These are phyloP conservation scores for Yarrowia sp. DNA, from an alignment of 805 yeast genomes.

Conservation along the genomic window DNA sequence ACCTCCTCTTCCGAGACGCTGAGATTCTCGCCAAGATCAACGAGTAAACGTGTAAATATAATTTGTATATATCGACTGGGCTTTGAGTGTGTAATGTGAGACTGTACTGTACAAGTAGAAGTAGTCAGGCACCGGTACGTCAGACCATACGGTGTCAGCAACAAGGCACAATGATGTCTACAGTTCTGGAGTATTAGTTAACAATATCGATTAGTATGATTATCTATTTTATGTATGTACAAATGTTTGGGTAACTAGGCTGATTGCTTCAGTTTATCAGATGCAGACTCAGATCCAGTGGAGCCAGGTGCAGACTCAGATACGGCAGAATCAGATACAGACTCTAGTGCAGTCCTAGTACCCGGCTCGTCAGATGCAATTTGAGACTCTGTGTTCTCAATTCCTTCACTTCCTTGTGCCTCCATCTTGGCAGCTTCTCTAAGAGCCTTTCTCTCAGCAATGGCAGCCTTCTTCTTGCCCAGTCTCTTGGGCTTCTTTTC, in stretches of 20 bases:
- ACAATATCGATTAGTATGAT: too few species aligned
- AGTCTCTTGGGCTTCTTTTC: background rate
- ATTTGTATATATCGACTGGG: slow-evolving; percentile 4
- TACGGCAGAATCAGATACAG: background rate
- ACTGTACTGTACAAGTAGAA: too few species aligned
- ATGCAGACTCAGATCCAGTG: too few species aligned
- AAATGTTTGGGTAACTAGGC: too few species aligned
- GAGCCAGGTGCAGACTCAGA: too few species aligned
- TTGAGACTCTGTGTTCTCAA: background rate
- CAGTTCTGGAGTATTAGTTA: too few species aligned
- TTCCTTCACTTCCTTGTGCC: background rate
- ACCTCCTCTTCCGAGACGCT: slow-evolving; percentile 79
- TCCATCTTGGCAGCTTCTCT: background rate
- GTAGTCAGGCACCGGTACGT: too few species aligned
- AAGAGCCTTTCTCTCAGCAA: slow-evolving; percentile 7
- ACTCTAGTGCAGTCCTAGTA: background rate
- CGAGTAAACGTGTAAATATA: slow-evolving; percentile 27
- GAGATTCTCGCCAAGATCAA: slow-evolving; percentile 89
- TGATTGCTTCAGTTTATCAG: too few species aligned
- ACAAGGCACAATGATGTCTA: too few species aligned
- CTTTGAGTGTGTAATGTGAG: too few species aligned
- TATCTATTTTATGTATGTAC: too few species aligned
- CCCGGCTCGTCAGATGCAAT: background rate
- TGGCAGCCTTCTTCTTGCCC: slow-evolving; percentile 16
- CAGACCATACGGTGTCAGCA: too few species aligned